Base-by-base conservation (phyloP, 2,329 filamentous ascomycete genomes). In the Exophiala dermatitidis region DNA sequence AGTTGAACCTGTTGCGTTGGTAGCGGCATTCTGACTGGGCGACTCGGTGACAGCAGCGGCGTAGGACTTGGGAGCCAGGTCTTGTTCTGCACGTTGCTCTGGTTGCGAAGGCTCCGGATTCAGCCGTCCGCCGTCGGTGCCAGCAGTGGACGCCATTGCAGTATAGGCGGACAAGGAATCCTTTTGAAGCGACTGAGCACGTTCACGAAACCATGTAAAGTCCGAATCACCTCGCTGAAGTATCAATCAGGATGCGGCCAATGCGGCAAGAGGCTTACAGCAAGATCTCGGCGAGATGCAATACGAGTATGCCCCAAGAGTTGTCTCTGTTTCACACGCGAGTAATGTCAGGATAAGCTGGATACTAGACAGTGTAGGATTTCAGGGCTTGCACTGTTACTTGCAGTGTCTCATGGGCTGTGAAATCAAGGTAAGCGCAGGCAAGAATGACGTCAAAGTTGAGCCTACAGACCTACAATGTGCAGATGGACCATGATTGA, bases 11-110 rank as follows among this genome's bases (percentile, higher is more conserved):
- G 19, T 19, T 7, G 7, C 9, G 29, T 50, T 30, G 5, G 12
- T 44, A 10, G 47, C 66, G 8, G n/a, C 52, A n/a, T 42, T 32
- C 33, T 34, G 9, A 4, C 48, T 30, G 36, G 37, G 6, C 26
- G 26, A 10, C 28, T 49, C 34, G 7, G 60, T 63, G 7, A 62
- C 54, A 19, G 55, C 71, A 58, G 68, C 67, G 43, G 67, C 69
- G 52, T 72, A 72, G 29, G 68, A 71, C 56, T 72, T 74, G 9
- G 59, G 71, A 37, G 66, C 62, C 5, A 70, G 63, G 40, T 67
- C 51, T 30, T 66, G 54, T 50, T 66, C 62, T 54, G 65, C 57
- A 52, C 66, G 66, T 38, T 66, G 67, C 47, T 64, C 58, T 8
- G 66, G 63, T 8, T 61, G 37, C 29, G 68, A 63, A 30, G 69